phyloP scores from a whole-genome alignment of 176 grass and related monocot genomes.

The Canna indica region DNA sequence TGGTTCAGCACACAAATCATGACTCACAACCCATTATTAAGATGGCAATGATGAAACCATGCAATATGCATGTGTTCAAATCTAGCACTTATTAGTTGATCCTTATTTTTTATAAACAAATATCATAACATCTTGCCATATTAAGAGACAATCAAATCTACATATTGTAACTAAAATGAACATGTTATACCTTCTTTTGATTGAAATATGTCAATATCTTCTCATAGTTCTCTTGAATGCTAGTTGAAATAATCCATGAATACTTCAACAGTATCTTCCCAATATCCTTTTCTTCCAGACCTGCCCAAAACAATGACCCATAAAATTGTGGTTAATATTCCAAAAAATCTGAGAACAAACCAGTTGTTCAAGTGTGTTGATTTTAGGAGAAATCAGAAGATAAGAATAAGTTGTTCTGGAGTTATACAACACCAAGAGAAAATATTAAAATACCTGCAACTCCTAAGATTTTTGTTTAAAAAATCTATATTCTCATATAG shows the following conservation, averaged over 20 bases:
- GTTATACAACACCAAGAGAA: background rate
- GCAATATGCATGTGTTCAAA: background rate
- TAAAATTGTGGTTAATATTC: slow-evolving; percentile 8
- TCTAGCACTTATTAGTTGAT: background rate
- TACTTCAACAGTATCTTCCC: slow-evolving; percentile 61
- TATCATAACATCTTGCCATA: background rate
- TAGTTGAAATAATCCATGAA: slow-evolving; percentile 83
- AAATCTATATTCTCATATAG: background rate
- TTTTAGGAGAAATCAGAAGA: background rate
- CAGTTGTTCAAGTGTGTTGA: background rate
- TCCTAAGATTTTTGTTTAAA: background rate
- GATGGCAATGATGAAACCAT: background rate
- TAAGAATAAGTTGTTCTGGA: background rate
- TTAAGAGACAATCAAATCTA: background rate
- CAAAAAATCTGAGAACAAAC: background rate
- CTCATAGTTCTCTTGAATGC: slow-evolving; percentile 61
- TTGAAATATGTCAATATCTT: slow-evolving; percentile 49
- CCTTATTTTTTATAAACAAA: background rate
- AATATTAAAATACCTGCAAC: background rate
- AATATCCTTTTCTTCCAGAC: slow-evolving; percentile 46
- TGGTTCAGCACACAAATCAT: background rate
- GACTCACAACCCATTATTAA: background rate
- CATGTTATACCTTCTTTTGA: slow-evolving; percentile 42
- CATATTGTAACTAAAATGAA: background rate
- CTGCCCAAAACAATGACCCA: slow-evolving; percentile 51